Evolutionary conservation across 2,329 filamentous ascomycete genomes (phyloP), one percentile per base, ranked within the genome.

Genomic region (Pseudodiploospora longispora): DNA sequence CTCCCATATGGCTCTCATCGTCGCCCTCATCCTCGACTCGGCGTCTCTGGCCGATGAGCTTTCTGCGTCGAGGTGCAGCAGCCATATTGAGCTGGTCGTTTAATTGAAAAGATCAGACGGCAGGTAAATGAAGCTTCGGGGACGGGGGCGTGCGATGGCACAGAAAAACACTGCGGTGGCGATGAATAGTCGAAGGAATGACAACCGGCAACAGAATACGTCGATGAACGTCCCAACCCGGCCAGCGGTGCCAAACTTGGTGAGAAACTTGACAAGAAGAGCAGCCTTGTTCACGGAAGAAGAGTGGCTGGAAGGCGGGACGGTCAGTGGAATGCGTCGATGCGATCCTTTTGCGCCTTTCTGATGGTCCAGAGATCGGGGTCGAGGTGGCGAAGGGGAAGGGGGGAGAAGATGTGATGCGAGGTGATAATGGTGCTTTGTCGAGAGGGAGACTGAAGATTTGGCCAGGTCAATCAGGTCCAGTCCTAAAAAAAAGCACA

Each of bases 21-120:
- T 85, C 83, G 54, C 75, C 82, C 60, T 86, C 82, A 57, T 86
- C 82, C 63, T 82, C 80, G 52, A 80, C 74, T 55, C 82, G 78
- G 61, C 83, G 80, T 58, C 82, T 78, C 55, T 78, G 78, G 60
- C 80, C 79, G 63, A 84, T 76, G 55, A 79, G 64, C 65, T 80
- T 82, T 67, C 76, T 82, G 63, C 80, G 77, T 59, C 78, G 75
- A 58, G 74, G 62, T 47, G 52, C 57, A 53, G 40, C 46, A 59
- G 63, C 59, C 62, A 64, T 65, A 50, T 52, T 50, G 49, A 49
- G 47, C 48, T 52, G 41, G 40, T 27, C 43, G 46, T 38, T 42
- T 33, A 38, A 52, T 51, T 42, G 52, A 54, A 53, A 55, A 50
- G 55, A 56, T 50, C 48, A 48, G 55, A 52, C 50, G 53, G 52